Conservation (phyloP, 208 protist species). For the Wallacemonas collosoma region DNA sequence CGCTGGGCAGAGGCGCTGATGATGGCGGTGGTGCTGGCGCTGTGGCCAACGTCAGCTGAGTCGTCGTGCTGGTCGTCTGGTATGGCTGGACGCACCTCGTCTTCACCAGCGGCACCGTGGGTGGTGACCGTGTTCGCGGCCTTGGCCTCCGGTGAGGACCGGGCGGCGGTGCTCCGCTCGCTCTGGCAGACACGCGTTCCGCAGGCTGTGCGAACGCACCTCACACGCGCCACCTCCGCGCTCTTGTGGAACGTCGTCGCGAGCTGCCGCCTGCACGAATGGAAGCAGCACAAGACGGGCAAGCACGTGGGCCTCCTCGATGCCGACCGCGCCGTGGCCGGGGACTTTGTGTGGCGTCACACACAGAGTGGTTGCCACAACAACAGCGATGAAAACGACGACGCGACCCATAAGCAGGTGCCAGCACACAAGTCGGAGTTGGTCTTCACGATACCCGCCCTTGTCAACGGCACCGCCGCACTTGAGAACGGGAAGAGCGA, state of each 20-base stretch:
- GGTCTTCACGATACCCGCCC: background rate
- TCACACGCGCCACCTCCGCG: constrained; percentile 31
- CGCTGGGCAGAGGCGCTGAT: constrained; percentile 56
- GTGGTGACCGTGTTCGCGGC: constrained; percentile 28
- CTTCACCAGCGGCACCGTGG: constrained; percentile 23
- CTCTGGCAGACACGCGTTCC: constrained; percentile 51
- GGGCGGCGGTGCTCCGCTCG: constrained; percentile 49
- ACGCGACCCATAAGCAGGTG: constrained; percentile 19
- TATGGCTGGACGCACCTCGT: background rate
- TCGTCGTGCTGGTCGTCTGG: too few relatives aligned
- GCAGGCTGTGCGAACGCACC: constrained; percentile 24
- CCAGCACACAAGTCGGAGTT: background rate
- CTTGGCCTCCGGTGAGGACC: constrained; percentile 51
- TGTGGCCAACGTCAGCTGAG: constrained; percentile 4
- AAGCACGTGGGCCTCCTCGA: constrained; percentile 21
- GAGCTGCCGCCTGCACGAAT: constrained; percentile 58
- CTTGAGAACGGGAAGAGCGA: too few relatives aligned
- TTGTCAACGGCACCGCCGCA: background rate
- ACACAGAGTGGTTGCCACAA: too few relatives aligned
- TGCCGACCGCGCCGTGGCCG: constrained; percentile 35
- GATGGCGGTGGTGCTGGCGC: constrained; percentile 47
- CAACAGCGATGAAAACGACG: background rate
- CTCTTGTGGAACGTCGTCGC: constrained; percentile 81
- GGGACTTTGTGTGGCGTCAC: constrained; percentile 58
- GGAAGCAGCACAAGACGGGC: constrained; percentile 19